A percentile compares a stretch with the other conserved stretches of the same genome.
Conservation (phyloP, 495 filamentous ascomycete species). For the Annulohypoxylon bovei region DNA sequence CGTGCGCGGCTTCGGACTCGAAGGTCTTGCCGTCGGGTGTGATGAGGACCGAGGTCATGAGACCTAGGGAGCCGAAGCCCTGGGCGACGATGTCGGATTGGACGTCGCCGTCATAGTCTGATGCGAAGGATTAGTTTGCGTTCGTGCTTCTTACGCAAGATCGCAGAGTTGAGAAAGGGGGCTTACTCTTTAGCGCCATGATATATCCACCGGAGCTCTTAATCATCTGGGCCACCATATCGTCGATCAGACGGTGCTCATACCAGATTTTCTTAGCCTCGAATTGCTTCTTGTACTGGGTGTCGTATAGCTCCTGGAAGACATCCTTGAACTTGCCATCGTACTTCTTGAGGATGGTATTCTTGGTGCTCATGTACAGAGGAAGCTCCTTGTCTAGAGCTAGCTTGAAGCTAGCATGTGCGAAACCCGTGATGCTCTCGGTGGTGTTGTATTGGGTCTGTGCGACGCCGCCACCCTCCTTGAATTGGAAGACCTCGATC, state of each 20-base stretch:
- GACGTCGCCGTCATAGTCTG: slow-evolving; percentile 98
- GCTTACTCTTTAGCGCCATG: slow-evolving; percentile 96
- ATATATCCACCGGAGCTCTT: slow-evolving; percentile 94
- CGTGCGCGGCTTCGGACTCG: slow-evolving; percentile 97
- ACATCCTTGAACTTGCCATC: slow-evolving; percentile 99
- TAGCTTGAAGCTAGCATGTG: slow-evolving; percentile 94
- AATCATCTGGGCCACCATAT: slow-evolving; percentile 99
- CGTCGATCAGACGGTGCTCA: slow-evolving; percentile 98
- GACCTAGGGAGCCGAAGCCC: slow-evolving; percentile 95
- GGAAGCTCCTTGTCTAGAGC: slow-evolving; percentile 86
- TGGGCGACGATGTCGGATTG: slow-evolving; percentile 98
- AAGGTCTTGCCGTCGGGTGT: slow-evolving; percentile 96
- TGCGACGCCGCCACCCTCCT: slow-evolving; percentile 82
- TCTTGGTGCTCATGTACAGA: slow-evolving; percentile 99
- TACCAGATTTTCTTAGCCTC: slow-evolving; percentile 96
- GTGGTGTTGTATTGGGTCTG: slow-evolving; percentile 98
- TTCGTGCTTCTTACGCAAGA: not conserved
- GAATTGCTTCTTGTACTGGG: slow-evolving; percentile 84
- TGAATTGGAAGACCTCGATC: slow-evolving; percentile 91
- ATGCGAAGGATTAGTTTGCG: not conserved
- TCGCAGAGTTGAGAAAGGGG: not conserved
- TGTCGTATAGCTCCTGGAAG: slow-evolving; percentile 96
- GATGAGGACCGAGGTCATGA: slow-evolving; percentile 97
- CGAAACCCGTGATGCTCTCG: slow-evolving; percentile 92
- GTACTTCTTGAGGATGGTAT: slow-evolving; percentile 99